Evolutionary conservation across 768 basidiomycete genomes (phyloP).

Genomic region (Tephrocybe sp.): DNA sequence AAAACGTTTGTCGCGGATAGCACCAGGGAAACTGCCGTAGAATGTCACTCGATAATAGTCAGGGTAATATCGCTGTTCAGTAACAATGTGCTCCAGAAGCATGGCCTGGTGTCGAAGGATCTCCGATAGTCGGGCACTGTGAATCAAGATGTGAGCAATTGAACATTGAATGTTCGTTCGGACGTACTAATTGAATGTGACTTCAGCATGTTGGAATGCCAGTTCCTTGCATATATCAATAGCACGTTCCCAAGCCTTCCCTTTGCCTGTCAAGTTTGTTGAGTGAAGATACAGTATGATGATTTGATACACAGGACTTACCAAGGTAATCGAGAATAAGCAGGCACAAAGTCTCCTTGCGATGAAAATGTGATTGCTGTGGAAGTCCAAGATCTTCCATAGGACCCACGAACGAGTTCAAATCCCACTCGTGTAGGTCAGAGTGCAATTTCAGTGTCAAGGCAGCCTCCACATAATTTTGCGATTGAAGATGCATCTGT

Average conservation of each 20-base stretch:
- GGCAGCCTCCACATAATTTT: constrained; percentile 92
- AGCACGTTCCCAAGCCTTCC: constrained; percentile 96
- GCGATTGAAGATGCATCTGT: constrained; percentile 85
- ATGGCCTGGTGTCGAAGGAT: constrained; percentile 87
- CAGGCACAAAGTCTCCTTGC: constrained; percentile 91
- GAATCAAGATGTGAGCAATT: neutral
- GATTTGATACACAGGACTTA: constrained; percentile 24
- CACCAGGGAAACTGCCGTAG: constrained; percentile 87
- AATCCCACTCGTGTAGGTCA: constrained; percentile 90
- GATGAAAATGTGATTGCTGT: constrained; percentile 89
- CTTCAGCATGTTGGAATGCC: constrained; percentile 81
- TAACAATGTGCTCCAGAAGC: constrained; percentile 82
- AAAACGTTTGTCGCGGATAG: constrained; percentile 87
- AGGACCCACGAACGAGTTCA: constrained; percentile 75
- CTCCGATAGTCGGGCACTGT: constrained; percentile 80
- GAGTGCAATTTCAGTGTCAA: constrained; percentile 92
- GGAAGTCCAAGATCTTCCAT: constrained; percentile 91
- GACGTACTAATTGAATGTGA: constrained; percentile 88
- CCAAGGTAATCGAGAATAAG: constrained; percentile 94
- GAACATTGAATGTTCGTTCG: neutral
- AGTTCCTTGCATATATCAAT: constrained; percentile 93
- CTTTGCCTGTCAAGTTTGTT: constrained; percentile 60
- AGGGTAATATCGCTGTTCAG: constrained; percentile 80
- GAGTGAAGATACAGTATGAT: neutral
- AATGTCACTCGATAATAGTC: constrained; percentile 95